A percentile compares a stretch with the other conserved stretches of the same genome.
Evolutionary conservation across 352 stramenopile species (phyloP).

Genomic region (Pythium vanterpoolii): DNA sequence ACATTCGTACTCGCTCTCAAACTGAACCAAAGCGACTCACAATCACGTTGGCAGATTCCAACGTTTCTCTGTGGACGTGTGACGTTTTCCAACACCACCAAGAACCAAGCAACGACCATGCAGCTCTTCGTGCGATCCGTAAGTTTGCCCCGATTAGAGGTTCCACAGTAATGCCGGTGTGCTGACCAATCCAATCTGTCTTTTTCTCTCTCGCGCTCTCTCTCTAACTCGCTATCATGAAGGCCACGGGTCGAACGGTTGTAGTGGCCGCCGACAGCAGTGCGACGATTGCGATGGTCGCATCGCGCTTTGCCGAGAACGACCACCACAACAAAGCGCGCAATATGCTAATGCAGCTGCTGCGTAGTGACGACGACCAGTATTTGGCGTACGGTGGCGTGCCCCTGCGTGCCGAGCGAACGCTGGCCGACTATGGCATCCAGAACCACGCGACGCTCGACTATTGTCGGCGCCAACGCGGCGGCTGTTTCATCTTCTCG

Average conservation of each 20-base stretch:
- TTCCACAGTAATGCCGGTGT: background rate
- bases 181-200: background rate
- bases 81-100: background rate
- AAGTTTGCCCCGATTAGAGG: background rate
- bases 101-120: conserved; percentile 25
- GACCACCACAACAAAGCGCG: background rate
- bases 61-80: background rate
- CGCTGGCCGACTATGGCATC: conserved; percentile 61
- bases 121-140: conserved; percentile 73
- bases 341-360: background rate
- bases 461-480: conserved; percentile 35
- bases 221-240: conserved; percentile 5
- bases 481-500: conserved; percentile 72
- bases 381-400: conserved; percentile 66
- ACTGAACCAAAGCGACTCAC: background rate
- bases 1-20: background rate
- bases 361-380: background rate
- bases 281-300: conserved; percentile 37
- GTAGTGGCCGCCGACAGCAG: conserved; percentile 30
- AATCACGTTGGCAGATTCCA: background rate
- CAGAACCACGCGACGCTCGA: conserved; percentile 66
- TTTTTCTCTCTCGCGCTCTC: too few species aligned
- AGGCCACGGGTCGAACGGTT: conserved; percentile 42
- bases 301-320: conserved; percentile 15
- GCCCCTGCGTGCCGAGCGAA: conserved; percentile 43